Base-by-base conservation (phyloP, 768 basidiomycete species). In the Nidula microcarpa region DNA sequence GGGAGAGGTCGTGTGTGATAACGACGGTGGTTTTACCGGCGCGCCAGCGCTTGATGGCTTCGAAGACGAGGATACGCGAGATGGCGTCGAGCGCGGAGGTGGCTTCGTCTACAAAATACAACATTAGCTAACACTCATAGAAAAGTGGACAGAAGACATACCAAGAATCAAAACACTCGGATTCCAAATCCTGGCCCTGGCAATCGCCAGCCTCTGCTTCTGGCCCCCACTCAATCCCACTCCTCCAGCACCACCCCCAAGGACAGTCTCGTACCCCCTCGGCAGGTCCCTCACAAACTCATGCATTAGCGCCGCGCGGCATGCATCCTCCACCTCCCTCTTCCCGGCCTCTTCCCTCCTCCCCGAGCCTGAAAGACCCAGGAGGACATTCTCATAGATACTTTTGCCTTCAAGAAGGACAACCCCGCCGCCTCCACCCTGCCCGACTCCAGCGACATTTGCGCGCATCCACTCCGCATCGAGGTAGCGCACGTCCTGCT, bases 1-100 rank as follows among this genome's bases (percentile, higher is more conserved):
- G 91, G 1, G 87, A 86, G 14, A 98, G 82, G 60, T 98, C 97
- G 68, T 98, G 96, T 0, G 96, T 98, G 65, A 98, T 97, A 56
- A 95, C 87, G 64, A 95, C 86, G 5, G 92, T 97, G 4, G 92
- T 98, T 60, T 83, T 85, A 72, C 89, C 87, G 13, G 65, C 63
- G 6, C 91, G 77, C 88, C 89, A 92, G 3, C 69, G 68, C 61
- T 76, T 76, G 50, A 86, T 72, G 1, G 87, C 87, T 53, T 84
- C 80, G 49, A 92, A 91, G 16, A 98, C 91, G 44, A 94, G 81
- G 18, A 91, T 74, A 16, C 95, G 87, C 1, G 94, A 92, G 2
- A 88, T 87, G 10, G 87, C 82, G 68, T 98, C 96, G 53, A 98
- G 75, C 14, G 89, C 87, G 1, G 87, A 90, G 3, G 89, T 91